Percentiles rank a stretch among this genome's conserved stretches.
phyloP scores from a whole-genome alignment of 75 land plant genomes.

The Chamaecyparis obtusa region DNA sequence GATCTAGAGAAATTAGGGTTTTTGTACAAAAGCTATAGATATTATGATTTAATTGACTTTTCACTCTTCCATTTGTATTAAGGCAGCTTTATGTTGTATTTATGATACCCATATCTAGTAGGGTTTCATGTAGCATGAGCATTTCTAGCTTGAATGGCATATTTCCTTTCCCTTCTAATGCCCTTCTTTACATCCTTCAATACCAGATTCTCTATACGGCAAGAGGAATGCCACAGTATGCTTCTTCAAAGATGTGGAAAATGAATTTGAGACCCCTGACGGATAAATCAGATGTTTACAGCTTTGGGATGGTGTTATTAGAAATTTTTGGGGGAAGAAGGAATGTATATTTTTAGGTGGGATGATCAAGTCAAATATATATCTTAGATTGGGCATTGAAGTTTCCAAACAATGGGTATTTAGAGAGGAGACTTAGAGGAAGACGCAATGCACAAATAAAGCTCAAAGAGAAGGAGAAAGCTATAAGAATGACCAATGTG shows the following conservation, averaged over 20 bases:
- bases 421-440: background rate
- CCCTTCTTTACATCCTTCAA: too few relatives aligned
- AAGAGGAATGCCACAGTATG: conserved; percentile 21
- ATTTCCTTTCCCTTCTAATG: too few relatives aligned
- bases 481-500: background rate
- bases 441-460: background rate
- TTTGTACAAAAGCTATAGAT: too few relatives aligned
- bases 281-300: conserved; percentile 28
- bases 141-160: too few relatives aligned
- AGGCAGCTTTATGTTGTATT: too few relatives aligned
- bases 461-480: background rate
- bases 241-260: conserved; percentile 20
- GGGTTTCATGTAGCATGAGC: too few relatives aligned
- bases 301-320: conserved; percentile 29
- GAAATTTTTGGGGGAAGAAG: conserved; percentile 25
- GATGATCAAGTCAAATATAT: background rate
- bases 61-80: too few relatives aligned
- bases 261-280: background rate
- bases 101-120: too few relatives aligned
- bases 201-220: too few relatives aligned
- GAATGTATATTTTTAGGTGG: background rate
- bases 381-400: background rate
- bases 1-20: too few relatives aligned
- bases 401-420: background rate
- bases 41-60: too few relatives aligned